These are phyloP conservation scores for Phyllosticta citribraziliensis DNA, from an alignment of 2,329 filamentous ascomycete genomes.

Conservation along the genomic window DNA sequence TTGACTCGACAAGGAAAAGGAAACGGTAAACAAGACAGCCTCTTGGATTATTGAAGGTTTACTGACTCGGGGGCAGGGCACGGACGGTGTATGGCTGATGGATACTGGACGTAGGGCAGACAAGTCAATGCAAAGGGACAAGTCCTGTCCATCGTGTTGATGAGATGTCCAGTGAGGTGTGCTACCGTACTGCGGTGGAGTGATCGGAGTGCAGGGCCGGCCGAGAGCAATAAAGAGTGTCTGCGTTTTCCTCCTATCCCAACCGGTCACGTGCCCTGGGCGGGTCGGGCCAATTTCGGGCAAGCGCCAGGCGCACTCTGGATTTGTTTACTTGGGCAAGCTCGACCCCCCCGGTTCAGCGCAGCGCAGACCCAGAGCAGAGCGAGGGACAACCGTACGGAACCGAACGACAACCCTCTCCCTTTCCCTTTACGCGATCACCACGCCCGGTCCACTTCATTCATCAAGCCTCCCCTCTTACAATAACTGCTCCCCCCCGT, in stretches of 20 bases:
- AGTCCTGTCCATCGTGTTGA: too few relatives aligned
- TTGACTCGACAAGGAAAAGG: neutral
- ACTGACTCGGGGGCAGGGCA: too few relatives aligned
- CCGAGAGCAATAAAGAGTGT: too few relatives aligned
- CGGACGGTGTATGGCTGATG: neutral
- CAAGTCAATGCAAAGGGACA: too few relatives aligned
- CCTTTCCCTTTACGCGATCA: neutral
- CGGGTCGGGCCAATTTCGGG: neutral
- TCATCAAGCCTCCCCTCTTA: slow-evolving; percentile 6
- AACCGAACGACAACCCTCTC: neutral
- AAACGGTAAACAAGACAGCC: neutral
- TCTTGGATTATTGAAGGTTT: neutral
- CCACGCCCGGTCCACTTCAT: neutral
- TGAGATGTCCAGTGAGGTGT: too few relatives aligned
- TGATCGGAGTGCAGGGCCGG: too few relatives aligned
- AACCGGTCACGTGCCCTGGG: neutral
- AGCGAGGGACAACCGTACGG: neutral
- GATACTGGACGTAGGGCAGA: too few relatives aligned
- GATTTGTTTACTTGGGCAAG: neutral
- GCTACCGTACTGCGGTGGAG: too few relatives aligned
- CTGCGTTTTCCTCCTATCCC: too few relatives aligned
- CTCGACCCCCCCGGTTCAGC: neutral
- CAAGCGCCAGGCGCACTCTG: neutral
- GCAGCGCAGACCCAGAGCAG: neutral
- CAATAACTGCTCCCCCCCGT: slow-evolving; percentile 4